Base-by-base conservation (phyloP, 2,329 filamentous ascomycete genomes). In the Diplodia sapinea region DNA sequence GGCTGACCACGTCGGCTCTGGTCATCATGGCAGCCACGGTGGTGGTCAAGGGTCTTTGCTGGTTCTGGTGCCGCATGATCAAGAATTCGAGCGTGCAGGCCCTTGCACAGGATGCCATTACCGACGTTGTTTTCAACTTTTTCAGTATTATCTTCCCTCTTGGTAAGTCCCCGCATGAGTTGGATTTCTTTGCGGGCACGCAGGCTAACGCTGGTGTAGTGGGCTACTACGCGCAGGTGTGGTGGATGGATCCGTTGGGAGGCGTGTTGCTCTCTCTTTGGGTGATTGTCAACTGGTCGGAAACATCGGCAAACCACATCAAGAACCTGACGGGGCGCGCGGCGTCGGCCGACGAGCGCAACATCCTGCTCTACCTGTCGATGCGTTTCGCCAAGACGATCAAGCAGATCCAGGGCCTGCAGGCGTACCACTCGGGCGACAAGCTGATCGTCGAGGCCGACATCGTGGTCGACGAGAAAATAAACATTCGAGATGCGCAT, bases 301-400 rank as follows among this genome's bases (percentile, higher is more conserved):
- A 84, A 62, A 94, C 91, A 0, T 91, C 90, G 0, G 83, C 86
- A 51, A 87, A 90, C 70, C 92, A 96, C 75, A 93, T 95, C 74
- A 88, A 90, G 75, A 92, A 94, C 73, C 81, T 95, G 36, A 91
- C 90, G 0, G 92, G 92, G 20, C 91, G 91, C 72, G 91, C 91
- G 0, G 91, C 92, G 5, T 88, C 89, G 1, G 89, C 91, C 0
- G 91, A 94, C 72, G 90, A 95, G 81, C 86, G 93, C 36, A 96
- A 95, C 75, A 87, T 96, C 56, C 79, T 97, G 26, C 84, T 97
- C 0, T 97, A 97, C 79, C 86, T 96, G 72, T 95, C 93, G 1
- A 96, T 97, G 91, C 90, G 94, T 23, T 97, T 97, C 76, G 93
- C 93, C 55, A 92, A 91, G 72, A 91, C 91, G 13, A 96, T 97